Conservation (phyloP, 1,284 basidiomycete genomes). For the Hymenochaete sp. region DNA sequence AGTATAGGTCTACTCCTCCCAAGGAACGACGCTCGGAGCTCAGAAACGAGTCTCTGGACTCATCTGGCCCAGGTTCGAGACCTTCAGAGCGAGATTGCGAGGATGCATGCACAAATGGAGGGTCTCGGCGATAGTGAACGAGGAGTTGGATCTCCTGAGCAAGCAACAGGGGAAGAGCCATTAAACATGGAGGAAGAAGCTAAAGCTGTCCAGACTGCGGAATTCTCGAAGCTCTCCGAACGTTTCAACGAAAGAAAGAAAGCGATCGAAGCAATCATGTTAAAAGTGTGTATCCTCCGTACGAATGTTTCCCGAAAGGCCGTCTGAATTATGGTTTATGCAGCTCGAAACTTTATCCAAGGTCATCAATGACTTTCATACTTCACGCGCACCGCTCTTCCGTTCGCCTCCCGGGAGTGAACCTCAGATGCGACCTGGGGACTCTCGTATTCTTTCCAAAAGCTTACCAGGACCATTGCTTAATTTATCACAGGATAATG, state of each 20-base stretch:
- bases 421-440: neutral
- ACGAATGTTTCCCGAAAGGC: neutral
- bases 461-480: too few relatives aligned
- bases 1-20: slow-evolving; percentile 31
- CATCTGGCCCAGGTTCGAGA: slow-evolving; percentile 57
- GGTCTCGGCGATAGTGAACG: slow-evolving; percentile 36
- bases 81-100: slow-evolving; percentile 60
- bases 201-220: slow-evolving; percentile 41
- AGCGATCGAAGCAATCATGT: slow-evolving; percentile 61
- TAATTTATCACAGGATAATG: slow-evolving; percentile 4
- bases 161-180: slow-evolving; percentile 24
- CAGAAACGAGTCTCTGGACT: slow-evolving; percentile 54
- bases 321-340: neutral
- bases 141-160: slow-evolving; percentile 9
- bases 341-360: slow-evolving; percentile 13
- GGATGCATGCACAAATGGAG: slow-evolving; percentile 67
- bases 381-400: slow-evolving; percentile 15
- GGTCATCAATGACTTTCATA: slow-evolving; percentile 17
- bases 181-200: slow-evolving; percentile 27
- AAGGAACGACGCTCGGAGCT: slow-evolving; percentile 25
- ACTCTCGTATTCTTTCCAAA: neutral
- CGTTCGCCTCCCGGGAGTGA: neutral
- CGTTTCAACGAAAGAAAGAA: slow-evolving; percentile 60
- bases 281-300: slow-evolving; percentile 39
- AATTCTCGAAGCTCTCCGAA: slow-evolving; percentile 55